Base-by-base conservation (phyloP, 2,329 filamentous ascomycete genomes). In the Ceratocystiopsis minuta region DNA sequence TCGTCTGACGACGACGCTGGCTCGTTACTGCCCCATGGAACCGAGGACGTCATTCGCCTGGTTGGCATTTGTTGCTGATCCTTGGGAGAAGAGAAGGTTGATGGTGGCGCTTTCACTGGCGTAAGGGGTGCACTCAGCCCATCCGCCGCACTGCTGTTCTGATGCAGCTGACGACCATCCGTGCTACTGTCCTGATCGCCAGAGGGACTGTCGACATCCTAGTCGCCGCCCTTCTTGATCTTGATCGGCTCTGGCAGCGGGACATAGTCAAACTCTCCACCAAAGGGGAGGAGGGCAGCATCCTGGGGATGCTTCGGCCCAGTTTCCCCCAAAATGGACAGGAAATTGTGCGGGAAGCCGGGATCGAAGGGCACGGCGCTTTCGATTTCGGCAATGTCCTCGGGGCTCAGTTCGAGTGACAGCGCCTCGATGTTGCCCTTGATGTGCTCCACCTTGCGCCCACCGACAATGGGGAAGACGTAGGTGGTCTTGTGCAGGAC, bases 381-480 rank as follows among this genome's bases (percentile, higher is more conserved):
- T 45, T 86, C 80, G 44, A 86, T 75, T 49, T 75, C 68, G 34
- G 70, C 58, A 20, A 87, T 70, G 36, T 87, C 77, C 45, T 78
- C 66, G 0, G 63, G 54, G 0, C 61, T 68, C 33, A 87, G 60
- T 42, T 66, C 59, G 36, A 85, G 60, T 1, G 62, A 65, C 34
- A 87, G 62, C 0, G 78, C 76, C 51, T 78, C 70, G 48, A 85
- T 78, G 51, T 84, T 85, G 44, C 65, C 67, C 53, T 76, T 70
- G 35, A 87, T 60, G 53, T 86, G 79, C 39, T 78, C 72, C 11
- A 81, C 56, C 50, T 75, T 84, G 12, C 79, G 67, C 0, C 77
- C 76, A 12, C 80, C 80, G 5, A 84, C 64, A 35, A 86, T 74
- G 1, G 81, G 81, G 53, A 82, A 83, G 13, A 85, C 75, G 51